A percentile compares a stretch with the other conserved stretches of the same genome.
Conservation (phyloP, 352 stramenopile genomes). For the Globisporangium cylindrosporum region DNA sequence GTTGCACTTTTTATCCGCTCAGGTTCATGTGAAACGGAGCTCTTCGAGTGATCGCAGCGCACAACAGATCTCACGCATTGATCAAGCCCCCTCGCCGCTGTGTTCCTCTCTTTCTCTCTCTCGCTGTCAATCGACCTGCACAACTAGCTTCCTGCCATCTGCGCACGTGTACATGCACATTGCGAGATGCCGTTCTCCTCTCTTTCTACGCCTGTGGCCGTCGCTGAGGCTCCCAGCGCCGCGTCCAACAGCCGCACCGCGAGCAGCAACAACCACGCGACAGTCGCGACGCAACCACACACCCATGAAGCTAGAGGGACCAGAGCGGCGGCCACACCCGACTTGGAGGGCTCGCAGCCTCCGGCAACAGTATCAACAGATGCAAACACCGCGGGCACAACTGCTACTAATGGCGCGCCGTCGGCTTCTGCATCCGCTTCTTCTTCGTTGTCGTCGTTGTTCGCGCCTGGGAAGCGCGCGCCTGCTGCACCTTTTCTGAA, state of each 20-base stretch:
- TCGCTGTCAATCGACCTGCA: not conserved
- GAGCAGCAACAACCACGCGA: conserved; percentile 10
- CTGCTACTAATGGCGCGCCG: not conserved
- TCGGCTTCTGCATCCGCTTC: not conserved
- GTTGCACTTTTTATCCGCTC: conserved; percentile 1
- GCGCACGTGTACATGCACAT: not conserved
- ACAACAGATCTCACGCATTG: not conserved
- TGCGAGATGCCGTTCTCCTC: not conserved
- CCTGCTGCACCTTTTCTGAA: conserved; percentile 24
- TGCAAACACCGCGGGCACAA: not conserved
- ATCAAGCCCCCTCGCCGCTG: not conserved
- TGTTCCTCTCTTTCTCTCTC: not conserved
- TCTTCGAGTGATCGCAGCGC: conserved; percentile 1
- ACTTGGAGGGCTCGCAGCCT: not conserved
- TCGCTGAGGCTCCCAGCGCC: not conserved
- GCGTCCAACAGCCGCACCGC: not conserved
- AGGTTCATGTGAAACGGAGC: conserved; percentile 1
- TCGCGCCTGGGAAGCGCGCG: conserved; percentile 6
- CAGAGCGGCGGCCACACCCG: not conserved
- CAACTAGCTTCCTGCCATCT: not conserved
- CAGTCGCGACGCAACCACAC: conserved; percentile 1
- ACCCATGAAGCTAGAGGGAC: not conserved
- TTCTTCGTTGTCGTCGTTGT: not conserved
- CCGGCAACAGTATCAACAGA: not conserved
- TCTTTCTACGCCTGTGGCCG: not conserved